Evolutionary conservation across 2,329 filamentous ascomycete genomes (phyloP).

Genomic region (Coleophoma cylindrospora): DNA sequence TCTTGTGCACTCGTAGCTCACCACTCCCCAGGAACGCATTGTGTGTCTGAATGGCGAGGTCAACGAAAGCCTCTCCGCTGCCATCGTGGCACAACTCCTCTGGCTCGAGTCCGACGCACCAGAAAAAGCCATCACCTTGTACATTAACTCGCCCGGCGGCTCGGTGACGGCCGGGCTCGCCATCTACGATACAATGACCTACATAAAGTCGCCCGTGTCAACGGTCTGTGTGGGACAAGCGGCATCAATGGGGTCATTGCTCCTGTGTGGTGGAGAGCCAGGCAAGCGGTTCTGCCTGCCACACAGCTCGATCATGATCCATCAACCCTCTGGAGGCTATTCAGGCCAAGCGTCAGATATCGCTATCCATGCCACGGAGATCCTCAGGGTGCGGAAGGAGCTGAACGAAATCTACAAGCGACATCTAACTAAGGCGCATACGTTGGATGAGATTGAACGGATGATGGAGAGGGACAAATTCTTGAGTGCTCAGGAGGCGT

Average conservation of each 20-base stretch:
- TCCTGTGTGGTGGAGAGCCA: constrained; percentile 79
- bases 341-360: constrained; percentile 72
- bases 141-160: constrained; percentile 95
- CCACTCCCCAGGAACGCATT: constrained; percentile 68
- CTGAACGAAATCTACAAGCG: constrained; percentile 85
- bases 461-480: constrained; percentile 98
- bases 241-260: constrained; percentile 87
- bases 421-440: constrained; percentile 81
- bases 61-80: constrained; percentile 86
- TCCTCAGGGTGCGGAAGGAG: constrained; percentile 77
- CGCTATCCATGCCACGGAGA: constrained; percentile 95
- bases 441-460: constrained; percentile 78
- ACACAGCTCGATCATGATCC: constrained; percentile 95
- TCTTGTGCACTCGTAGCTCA: not conserved
- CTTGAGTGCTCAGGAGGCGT: constrained; percentile 80
- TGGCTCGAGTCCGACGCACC: constrained; percentile 97
- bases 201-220: constrained; percentile 87
- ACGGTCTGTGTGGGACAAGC: constrained; percentile 95
- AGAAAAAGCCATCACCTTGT: constrained; percentile 91
- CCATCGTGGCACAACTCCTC: constrained; percentile 90
- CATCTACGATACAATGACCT: constrained; percentile 98
- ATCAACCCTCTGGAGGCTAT: constrained; percentile 81
- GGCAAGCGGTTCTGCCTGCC: constrained; percentile 85
- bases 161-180: constrained; percentile 83
- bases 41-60: constrained; percentile 90